A percentile compares a stretch with the other conserved stretches of the same genome.
Evolutionary conservation across 768 basidiomycete species (phyloP).

Genomic region (Leccinum fibrillosum): DNA sequence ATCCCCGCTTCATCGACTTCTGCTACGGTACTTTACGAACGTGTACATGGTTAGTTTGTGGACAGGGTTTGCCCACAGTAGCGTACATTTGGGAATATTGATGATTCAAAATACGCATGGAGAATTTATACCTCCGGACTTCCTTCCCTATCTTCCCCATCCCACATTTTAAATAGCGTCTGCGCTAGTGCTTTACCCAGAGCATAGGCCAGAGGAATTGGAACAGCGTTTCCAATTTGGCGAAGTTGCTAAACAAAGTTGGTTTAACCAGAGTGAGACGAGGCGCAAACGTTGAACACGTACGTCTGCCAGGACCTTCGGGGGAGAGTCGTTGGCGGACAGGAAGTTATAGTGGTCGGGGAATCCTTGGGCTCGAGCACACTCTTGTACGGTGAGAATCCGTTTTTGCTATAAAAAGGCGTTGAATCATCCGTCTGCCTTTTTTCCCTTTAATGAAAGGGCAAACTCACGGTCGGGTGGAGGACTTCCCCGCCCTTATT

Average conservation of each 20-base stretch:
- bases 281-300: conserved; percentile 21
- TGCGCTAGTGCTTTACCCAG: conserved; percentile 48
- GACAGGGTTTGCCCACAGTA: neutral
- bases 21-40: neutral
- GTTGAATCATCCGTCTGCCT: neutral
- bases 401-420: conserved; percentile 57
- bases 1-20: neutral
- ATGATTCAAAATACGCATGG: neutral
- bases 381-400: conserved; percentile 62
- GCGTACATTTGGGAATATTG: neutral
- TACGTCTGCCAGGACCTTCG: conserved; percentile 49
- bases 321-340: conserved; percentile 39
- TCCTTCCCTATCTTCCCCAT: conserved; percentile 38
- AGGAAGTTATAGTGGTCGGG: conserved; percentile 66
- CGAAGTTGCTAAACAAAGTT: conserved; percentile 52
- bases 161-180: conserved; percentile 47
- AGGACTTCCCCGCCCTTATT: conserved; percentile 43
- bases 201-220: conserved; percentile 64
- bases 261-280: neutral
- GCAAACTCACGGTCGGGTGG: conserved; percentile 42
- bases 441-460: neutral
- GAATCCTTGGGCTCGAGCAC: conserved; percentile 76
- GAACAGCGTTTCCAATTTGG: conserved; percentile 82
- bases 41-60: conserved; percentile 1
- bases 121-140: conserved; percentile 39